Base-by-base conservation (phyloP, 1,284 basidiomycete species). In the Apiotrichum sp. region DNA sequence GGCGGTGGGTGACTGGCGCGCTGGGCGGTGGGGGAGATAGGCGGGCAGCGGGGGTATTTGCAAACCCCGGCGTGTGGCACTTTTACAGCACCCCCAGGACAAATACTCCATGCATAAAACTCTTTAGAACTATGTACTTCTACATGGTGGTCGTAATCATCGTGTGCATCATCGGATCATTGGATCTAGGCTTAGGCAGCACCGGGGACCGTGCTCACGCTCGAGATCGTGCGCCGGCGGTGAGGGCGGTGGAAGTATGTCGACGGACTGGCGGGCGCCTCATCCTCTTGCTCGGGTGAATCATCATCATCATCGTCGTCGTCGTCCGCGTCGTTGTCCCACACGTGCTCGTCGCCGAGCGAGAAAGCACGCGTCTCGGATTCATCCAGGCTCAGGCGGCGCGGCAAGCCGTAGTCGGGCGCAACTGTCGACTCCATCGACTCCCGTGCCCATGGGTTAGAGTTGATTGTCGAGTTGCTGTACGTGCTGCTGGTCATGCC, bases 341-440 rank as follows among this genome's bases (percentile, higher is more conserved):
- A 89, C 40, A 83, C 81, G 47, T 81, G 86, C 64, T 84, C 82
- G 46, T 73, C 68, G 0, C 88, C 88, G 3, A 93, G 75, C 78
- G 86, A 85, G 58, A 92, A 92, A 42, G 29, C 29, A 29, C 29
- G 29, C 29, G 29, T 29, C 29, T 29, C 29, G 29, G 29, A 29
- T 29, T 29, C 62, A 61, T 72, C 68, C 49, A 65, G 70, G 22
- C 65, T 67, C 6, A 66, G 52, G 8, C 50, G 49, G 16, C 46
- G 34, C 29, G 47, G 50, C 4, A 48, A 39, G 33, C 34, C 41
- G 42, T 43, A 7, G 42, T 34, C 35, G 38, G 9, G 38, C 10
- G 50, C 14, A 13, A 44, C 34, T 6, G 55, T 52, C 16, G 55
- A 29, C 29, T 29, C 29, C 29, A 3, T 62, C 2, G 66, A 60